Percentiles rank a stretch among this genome's conserved stretches.
Evolutionary conservation across 225 moss, liverwort and hornwort genomes (phyloP).

Genomic region (Pseudisothecium myosuroides): DNA sequence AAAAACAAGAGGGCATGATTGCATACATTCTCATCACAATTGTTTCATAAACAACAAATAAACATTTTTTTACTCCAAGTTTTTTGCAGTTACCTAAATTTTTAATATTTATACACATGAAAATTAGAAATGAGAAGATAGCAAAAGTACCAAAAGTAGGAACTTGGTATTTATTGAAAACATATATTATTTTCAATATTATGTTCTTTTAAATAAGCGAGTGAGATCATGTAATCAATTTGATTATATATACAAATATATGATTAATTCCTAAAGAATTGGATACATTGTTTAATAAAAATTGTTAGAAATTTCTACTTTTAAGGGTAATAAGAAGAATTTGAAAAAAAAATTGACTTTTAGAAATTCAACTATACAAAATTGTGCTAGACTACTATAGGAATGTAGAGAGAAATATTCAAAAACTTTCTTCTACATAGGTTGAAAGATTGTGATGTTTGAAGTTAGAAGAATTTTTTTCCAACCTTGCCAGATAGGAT

Average conservation of each 20-base stretch:
- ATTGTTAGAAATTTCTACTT: not conserved
- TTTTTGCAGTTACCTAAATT: not conserved
- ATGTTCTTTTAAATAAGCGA: not conserved
- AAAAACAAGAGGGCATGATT: not conserved
- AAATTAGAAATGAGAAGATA: not conserved
- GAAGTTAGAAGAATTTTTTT: not conserved
- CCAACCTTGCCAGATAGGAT: not conserved
- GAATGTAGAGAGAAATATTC: fast-evolving
- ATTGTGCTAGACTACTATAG: not conserved
- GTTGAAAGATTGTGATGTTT: not conserved
- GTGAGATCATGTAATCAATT: not conserved
- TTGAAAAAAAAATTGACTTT: not conserved
- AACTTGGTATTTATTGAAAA: not conserved
- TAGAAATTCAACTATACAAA: fast-evolving
- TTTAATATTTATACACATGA: not conserved
- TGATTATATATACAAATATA: not conserved
- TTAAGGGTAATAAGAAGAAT: fast-evolving
- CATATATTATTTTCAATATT: not conserved
- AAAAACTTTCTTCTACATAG: fast-evolving
- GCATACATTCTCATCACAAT: not conserved
- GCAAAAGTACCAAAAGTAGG: not conserved
- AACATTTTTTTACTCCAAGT: fast-evolving
- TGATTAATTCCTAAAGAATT: too few species aligned
- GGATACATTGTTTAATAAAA: not conserved
- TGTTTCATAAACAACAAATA: not conserved